Evolutionary conservation across 2,329 filamentous ascomycete species (phyloP), one percentile per base, ranked within the genome.

Genomic region (Cyclaneusma minus): DNA sequence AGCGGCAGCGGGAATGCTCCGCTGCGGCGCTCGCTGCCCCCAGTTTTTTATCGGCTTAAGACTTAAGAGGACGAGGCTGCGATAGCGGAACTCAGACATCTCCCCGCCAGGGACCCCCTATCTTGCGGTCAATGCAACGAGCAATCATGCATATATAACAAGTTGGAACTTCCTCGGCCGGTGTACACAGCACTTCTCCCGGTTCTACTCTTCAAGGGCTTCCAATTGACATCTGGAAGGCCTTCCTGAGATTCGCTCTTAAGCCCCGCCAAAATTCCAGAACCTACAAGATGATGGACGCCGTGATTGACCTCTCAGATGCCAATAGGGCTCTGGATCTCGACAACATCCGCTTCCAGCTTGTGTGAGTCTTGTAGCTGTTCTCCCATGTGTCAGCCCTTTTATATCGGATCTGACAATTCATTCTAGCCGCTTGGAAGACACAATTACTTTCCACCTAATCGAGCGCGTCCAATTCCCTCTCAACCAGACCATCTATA

Each of bases 381-480:
- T n/a, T n/a, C n/a, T n/a, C n/a, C n/a, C n/a, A n/a, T n/a, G n/a
- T 14, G 11, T 23, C 22, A 22, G 11, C 16, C 14, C 18, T 12
- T 20, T 13, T 7, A 24, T 29, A n/a, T 13, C 25, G 14, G 25
- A 29, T 16, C 29, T 30, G 33, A 25, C 24, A 25, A 24, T 11
- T 23, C 18, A 32, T 12, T 19, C 25, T 45, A 98, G 89, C 46
- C 89, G 89, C 12, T 67, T 95, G 11, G 89, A 98, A 58, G 89
- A 98, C 49, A 95, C 87, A 34, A 95, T 98, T 47, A 92, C 82
- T 39, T 94, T 92, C 55, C 80, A 93, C 54, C 64, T 98, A 20
- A 95, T 95, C 46, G 89, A 98, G 57, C 77, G 89, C 21, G 87
- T 87, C n/a, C 89, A 98, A 52, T 98, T 95, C 52, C 83, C 87